phyloP scores from a whole-genome alignment of 1,139 yeast species.

The Yamadazyma dendronema region DNA sequence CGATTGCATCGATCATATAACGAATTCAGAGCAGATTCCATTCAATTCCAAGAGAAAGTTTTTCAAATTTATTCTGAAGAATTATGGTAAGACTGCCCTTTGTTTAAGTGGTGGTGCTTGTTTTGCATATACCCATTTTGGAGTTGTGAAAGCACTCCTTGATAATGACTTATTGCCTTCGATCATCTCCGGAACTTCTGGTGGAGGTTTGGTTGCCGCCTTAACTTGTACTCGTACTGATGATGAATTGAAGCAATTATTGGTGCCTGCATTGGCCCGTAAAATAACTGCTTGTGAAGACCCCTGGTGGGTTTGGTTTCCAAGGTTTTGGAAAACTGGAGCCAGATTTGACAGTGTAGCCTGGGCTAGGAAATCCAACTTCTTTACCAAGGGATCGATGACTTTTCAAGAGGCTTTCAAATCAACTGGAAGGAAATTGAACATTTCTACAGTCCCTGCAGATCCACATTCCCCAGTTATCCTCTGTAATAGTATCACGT shows the following conservation, averaged over 20 bases:
- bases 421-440: constrained; percentile 67
- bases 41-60: constrained; percentile 47
- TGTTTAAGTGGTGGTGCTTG: constrained; percentile 81
- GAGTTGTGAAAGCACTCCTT: constrained; percentile 67
- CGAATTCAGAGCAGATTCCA: constrained; percentile 37
- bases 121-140: constrained; percentile 76
- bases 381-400: constrained; percentile 71
- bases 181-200: constrained; percentile 76
- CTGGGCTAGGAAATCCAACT: constrained; percentile 69
- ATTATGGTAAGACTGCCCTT: constrained; percentile 71
- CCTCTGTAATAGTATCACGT: constrained; percentile 71
- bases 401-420: constrained; percentile 71
- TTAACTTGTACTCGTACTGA: constrained; percentile 68
- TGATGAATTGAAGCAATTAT: constrained; percentile 55
- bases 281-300: constrained; percentile 74
- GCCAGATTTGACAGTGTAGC: constrained; percentile 73
- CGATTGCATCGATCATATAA: constrained; percentile 44
- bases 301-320: constrained; percentile 57
- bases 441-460: constrained; percentile 77
- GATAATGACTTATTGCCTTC: constrained; percentile 67
- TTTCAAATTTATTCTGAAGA: constrained; percentile 58
- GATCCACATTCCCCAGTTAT: constrained; percentile 83
- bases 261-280: constrained; percentile 62
- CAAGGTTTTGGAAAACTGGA: constrained; percentile 71
- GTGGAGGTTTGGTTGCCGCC: constrained; percentile 82